Percentiles rank a stretch among this genome's conserved stretches.
These are phyloP conservation scores for Actinomortierella wolfii DNA, from an alignment of 371 early-diverging fungal species.

Conservation along the genomic window DNA sequence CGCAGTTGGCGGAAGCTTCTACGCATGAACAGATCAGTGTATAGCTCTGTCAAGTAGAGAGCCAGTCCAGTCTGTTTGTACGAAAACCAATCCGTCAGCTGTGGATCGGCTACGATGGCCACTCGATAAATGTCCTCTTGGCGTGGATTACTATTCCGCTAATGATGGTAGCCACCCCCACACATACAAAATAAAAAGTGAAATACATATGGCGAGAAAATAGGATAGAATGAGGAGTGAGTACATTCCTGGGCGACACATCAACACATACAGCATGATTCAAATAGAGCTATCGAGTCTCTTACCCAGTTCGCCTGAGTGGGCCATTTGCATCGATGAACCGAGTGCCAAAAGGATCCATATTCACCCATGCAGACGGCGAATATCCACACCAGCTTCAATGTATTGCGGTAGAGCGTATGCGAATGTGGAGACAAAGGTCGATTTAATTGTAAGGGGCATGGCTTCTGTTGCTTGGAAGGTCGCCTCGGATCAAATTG, in stretches of 20 bases:
- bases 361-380: slow-evolving; percentile 4
- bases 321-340: slow-evolving; percentile 12
- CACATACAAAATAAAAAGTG: background rate
- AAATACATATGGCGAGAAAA: background rate
- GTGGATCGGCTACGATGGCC: slow-evolving; percentile 85
- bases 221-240: background rate
- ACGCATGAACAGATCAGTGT: slow-evolving; percentile 81
- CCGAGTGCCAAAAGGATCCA: slow-evolving; percentile 1
- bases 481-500: slow-evolving; percentile 28
- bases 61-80: slow-evolving; percentile 53
- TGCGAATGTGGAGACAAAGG: too few relatives aligned
- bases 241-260: background rate
- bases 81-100: slow-evolving; percentile 86
- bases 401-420: background rate
- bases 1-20: slow-evolving; percentile 69
- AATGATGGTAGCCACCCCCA: background rate
- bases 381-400: slow-evolving; percentile 3
- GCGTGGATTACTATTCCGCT: background rate
- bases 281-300: background rate
- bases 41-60: slow-evolving; percentile 66
- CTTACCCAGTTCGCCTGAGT: slow-evolving; percentile 5
- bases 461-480: too few relatives aligned
- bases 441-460: background rate
- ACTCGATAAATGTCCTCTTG: slow-evolving; percentile 17
- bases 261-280: background rate